Conservation (phyloP, 192 early-diverging fungal genomes). For the Glomus cerebriforme region DNA sequence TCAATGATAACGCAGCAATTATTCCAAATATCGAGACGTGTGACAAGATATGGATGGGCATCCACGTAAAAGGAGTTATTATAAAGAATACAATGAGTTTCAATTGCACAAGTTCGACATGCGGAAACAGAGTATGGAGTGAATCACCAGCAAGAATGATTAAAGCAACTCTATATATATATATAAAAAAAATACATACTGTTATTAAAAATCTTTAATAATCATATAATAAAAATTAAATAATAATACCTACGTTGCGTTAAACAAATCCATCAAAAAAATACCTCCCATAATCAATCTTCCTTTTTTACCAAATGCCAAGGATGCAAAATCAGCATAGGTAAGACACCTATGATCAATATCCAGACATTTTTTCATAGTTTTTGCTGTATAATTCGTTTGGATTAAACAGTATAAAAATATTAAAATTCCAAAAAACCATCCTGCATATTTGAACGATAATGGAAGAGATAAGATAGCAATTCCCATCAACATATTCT, state of each 20-base stretch:
- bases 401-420: slow-evolving; percentile 45
- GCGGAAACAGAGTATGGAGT: slow-evolving; percentile 40
- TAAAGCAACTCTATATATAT: slow-evolving; percentile 41
- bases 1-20: slow-evolving; percentile 50
- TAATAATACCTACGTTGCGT: background rate
- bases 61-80: slow-evolving; percentile 55
- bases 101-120: slow-evolving; percentile 37
- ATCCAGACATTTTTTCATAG: slow-evolving; percentile 52
- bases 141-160: slow-evolving; percentile 43
- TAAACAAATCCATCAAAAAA: slow-evolving; percentile 22
- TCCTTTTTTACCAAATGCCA: slow-evolving; percentile 14
- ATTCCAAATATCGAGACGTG: slow-evolving; percentile 65
- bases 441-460: slow-evolving; percentile 60
- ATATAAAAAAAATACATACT: background rate
- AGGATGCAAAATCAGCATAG: slow-evolving; percentile 44
- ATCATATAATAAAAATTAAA: background rate
- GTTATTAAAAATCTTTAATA: background rate
- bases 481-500: slow-evolving; percentile 64
- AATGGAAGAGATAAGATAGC: slow-evolving; percentile 65
- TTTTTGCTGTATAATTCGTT: slow-evolving; percentile 60
- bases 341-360: slow-evolving; percentile 32
- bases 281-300: background rate
- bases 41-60: slow-evolving; percentile 50
- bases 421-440: slow-evolving; percentile 55
- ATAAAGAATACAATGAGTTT: slow-evolving; percentile 49